These are phyloP conservation scores for Geotrichum candidum DNA, from an alignment of 1,139 yeast genomes.

Conservation along the genomic window DNA sequence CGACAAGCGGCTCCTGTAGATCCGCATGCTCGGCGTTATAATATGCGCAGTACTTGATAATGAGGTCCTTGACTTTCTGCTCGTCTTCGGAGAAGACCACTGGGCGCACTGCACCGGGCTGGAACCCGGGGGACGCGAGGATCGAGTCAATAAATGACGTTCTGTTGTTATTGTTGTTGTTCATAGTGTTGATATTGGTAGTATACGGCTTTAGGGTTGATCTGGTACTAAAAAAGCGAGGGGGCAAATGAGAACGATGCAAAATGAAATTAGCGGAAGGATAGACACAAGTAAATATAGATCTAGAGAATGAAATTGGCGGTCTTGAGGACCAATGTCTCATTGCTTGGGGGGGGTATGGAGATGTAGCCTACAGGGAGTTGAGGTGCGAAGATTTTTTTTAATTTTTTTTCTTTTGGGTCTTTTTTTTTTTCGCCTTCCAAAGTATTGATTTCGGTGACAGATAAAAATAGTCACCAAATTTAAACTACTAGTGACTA, in stretches of 20 bases:
- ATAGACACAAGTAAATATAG: neutral
- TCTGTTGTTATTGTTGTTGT: neutral
- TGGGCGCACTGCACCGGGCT: constrained; percentile 7
- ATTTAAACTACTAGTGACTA: no score
- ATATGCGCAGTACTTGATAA: constrained; percentile 33
- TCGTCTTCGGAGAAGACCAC: constrained; percentile 46
- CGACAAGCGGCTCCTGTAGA: constrained; percentile 37
- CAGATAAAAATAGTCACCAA: no score
- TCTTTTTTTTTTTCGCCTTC: no score
- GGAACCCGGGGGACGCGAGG: neutral
- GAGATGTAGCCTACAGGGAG: neutral
- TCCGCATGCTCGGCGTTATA: constrained; percentile 20
- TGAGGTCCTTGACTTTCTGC: constrained; percentile 41
- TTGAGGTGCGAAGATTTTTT: neutral
- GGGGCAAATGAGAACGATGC: neutral
- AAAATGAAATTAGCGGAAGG: neutral
- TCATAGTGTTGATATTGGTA: neutral
- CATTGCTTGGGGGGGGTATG: neutral
- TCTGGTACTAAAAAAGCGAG: neutral
- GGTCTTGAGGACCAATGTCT: neutral
- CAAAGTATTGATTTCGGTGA: no score
- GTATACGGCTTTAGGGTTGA: neutral
- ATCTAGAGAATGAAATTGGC: neutral
- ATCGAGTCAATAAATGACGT: neutral
- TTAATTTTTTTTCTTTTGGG: neutral